A percentile compares a stretch with the other conserved stretches of the same genome.
Conservation (phyloP, 2,329 filamentous ascomycete species). For the Calonectria multiphialidica region DNA sequence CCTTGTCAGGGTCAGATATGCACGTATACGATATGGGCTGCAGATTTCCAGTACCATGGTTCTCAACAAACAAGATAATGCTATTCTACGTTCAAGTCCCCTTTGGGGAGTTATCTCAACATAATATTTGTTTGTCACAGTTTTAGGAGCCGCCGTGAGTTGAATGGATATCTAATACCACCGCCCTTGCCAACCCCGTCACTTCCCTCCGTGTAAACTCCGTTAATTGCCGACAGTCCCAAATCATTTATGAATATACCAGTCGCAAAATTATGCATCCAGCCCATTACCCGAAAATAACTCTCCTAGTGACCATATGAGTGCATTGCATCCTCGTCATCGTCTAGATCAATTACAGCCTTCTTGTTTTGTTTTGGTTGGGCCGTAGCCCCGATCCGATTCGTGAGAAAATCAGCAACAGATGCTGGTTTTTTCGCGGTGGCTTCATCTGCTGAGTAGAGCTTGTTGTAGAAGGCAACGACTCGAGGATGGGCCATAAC, state of each 20-base stretch:
- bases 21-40: neutral
- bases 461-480: slow-evolving; percentile 83
- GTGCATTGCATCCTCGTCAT: slow-evolving; percentile 63
- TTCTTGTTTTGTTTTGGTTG: slow-evolving; percentile 30
- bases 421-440: slow-evolving; percentile 45
- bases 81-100: neutral
- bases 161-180: slow-evolving; percentile 31
- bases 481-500: slow-evolving; percentile 96
- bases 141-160: slow-evolving; percentile 23
- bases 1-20: neutral
- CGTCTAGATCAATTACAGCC: slow-evolving; percentile 53
- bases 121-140: neutral
- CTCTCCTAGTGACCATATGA: slow-evolving; percentile 55
- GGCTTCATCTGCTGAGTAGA: slow-evolving; percentile 78
- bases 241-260: slow-evolving; percentile 21
- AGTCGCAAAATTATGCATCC: slow-evolving; percentile 4
- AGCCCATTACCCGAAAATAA: neutral
- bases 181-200: slow-evolving; percentile 17
- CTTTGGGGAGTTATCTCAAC: slow-evolving; percentile 1
- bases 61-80: slow-evolving; percentile 2
- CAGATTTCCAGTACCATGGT: neutral
- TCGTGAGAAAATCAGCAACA: slow-evolving; percentile 56
- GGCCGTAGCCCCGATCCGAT: slow-evolving; percentile 45
- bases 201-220: slow-evolving; percentile 27
- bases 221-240: slow-evolving; percentile 21